Evolutionary conservation across 495 filamentous ascomycete species (phyloP).

Genomic region (Peziza echinospora): DNA sequence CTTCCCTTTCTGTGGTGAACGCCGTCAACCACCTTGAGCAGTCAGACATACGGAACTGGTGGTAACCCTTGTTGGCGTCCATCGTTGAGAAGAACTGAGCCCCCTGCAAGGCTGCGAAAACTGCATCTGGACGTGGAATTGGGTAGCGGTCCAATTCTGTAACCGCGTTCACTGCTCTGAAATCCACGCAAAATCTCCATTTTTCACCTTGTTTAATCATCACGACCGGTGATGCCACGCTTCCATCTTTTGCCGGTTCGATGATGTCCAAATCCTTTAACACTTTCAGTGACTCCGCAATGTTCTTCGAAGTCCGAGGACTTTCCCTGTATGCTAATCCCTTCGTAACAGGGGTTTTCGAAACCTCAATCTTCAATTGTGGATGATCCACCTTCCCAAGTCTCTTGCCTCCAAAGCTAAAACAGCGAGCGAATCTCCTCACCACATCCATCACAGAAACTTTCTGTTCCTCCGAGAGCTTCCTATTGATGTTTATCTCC

Average conservation of each 20-base stretch:
- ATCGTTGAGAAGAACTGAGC: neutral
- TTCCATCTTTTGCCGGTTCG: neutral
- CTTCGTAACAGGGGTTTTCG: neutral
- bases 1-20: neutral
- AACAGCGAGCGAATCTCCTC: neutral
- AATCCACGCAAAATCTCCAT: conserved; percentile 3
- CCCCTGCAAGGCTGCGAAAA: neutral
- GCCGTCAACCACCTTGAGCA: neutral
- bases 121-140: neutral
- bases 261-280: neutral
- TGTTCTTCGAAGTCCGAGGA: neutral
- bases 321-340: neutral
- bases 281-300: neutral
- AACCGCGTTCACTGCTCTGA: neutral
- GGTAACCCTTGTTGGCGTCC: neutral
- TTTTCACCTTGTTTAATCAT: conserved; percentile 1
- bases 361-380: neutral
- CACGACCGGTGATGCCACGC: neutral
- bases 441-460: neutral
- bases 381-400: neutral
- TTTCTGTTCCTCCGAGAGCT: neutral
- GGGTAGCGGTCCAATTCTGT: neutral
- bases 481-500: neutral
- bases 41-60: neutral
- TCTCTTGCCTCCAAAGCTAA: neutral